These are phyloP conservation scores for Pezicula radicicola DNA, from an alignment of 2,329 filamentous ascomycete genomes.

Conservation along the genomic window DNA sequence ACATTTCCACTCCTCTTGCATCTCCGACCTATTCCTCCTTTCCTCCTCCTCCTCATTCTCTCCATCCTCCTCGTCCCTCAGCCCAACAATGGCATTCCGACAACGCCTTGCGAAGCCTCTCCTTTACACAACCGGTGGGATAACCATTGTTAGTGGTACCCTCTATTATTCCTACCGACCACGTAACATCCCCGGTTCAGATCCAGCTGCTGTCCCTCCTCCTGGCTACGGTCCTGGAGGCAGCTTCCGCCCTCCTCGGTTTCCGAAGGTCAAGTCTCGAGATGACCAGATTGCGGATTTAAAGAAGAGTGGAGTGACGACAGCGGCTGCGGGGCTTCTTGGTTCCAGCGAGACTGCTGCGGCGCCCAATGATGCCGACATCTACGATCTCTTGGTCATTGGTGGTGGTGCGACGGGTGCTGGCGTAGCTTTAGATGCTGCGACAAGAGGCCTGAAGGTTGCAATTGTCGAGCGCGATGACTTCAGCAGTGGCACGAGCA, in stretches of 20 bases:
- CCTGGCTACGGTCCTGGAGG: constrained; percentile 68
- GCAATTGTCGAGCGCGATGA: constrained; percentile 71
- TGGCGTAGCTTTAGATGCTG: constrained; percentile 70
- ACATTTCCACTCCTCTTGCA: background rate
- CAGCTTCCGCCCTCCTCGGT: constrained; percentile 54
- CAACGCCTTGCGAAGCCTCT: constrained; percentile 44
- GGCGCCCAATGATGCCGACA: constrained; percentile 37
- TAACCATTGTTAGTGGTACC: constrained; percentile 40
- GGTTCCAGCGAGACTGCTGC: constrained; percentile 37
- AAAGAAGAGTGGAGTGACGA: constrained; percentile 41
- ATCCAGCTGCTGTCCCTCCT: constrained; percentile 66
- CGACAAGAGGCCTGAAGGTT: constrained; percentile 67
- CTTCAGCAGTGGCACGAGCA: constrained; percentile 70
- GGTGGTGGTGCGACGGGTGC: constrained; percentile 70
- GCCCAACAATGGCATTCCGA: constrained; percentile 29
- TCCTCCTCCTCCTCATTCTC: background rate
- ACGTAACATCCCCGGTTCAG: constrained; percentile 67
- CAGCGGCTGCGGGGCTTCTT: constrained; percentile 43
- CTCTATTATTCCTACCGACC: constrained; percentile 62
- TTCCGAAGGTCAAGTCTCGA: constrained; percentile 46
- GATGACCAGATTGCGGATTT: constrained; percentile 49
- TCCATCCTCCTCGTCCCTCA: background rate
- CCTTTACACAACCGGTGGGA: constrained; percentile 47
- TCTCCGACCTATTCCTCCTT: constrained; percentile 3
- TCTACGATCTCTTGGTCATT: constrained; percentile 68